phyloP scores from a whole-genome alignment of 345 rosid genomes.

The Reutealis trisperma region DNA sequence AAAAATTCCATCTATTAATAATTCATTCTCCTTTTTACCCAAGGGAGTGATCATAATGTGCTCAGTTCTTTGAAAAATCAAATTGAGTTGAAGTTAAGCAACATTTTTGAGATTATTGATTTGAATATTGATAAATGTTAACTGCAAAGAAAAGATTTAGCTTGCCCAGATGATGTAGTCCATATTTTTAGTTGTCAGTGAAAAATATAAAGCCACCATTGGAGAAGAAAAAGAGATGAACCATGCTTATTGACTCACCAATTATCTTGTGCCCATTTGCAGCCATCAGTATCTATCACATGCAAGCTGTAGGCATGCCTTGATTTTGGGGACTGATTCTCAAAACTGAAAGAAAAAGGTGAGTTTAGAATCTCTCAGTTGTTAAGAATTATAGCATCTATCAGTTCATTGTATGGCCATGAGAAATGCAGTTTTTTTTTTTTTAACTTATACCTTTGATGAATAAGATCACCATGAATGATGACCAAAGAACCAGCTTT shows the following conservation, averaged over 20 bases:
- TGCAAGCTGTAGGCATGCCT: constrained; percentile 97
- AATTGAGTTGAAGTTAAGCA: neutral
- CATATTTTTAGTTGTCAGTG: neutral
- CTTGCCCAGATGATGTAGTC: neutral
- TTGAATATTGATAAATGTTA: neutral
- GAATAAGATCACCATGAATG: constrained; percentile 89
- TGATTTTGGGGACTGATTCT: constrained; percentile 73
- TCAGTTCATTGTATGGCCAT: neutral
- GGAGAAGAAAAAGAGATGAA: neutral
- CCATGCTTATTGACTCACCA: constrained; percentile 51
- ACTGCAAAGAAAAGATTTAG: neutral
- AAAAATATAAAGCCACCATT: neutral
- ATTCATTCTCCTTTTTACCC: neutral
- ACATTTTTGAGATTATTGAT: neutral
- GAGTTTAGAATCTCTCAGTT: neutral
- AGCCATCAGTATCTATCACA: constrained; percentile 85
- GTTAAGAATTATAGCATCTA: neutral
- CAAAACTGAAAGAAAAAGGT: constrained; percentile 51
- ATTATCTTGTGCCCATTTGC: constrained; percentile 85
- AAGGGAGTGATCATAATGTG: neutral
- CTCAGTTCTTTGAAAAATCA: neutral
- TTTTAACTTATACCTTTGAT: constrained; percentile 65
- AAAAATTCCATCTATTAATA: neutral
- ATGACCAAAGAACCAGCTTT: constrained; percentile 90
- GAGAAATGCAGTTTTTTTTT: neutral